These are phyloP conservation scores for Starmera stellimalicola DNA, from an alignment of 1,139 yeast species.

Conservation along the genomic window DNA sequence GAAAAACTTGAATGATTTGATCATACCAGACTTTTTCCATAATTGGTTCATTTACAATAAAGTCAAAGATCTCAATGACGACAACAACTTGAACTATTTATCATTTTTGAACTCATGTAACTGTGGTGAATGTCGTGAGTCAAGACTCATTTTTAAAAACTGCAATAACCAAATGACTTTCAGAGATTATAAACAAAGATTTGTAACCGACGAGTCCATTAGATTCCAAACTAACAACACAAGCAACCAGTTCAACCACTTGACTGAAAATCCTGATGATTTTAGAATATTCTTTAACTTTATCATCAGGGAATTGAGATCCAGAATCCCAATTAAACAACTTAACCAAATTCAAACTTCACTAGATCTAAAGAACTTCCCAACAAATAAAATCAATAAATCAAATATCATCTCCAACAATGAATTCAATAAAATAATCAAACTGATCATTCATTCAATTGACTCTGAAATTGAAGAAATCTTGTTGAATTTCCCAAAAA, in stretches of 20 bases:
- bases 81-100: slow-evolving; percentile 14
- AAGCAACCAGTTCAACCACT: slow-evolving; percentile 4
- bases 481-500: slow-evolving; percentile 3
- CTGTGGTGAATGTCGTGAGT: slow-evolving; percentile 12
- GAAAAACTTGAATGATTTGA: slow-evolving; percentile 8
- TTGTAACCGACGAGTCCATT: slow-evolving; percentile 7
- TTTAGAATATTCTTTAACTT: slow-evolving; percentile 17
- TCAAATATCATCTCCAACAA: slow-evolving; percentile 5
- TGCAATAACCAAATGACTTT: slow-evolving; percentile 11
- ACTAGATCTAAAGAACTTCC: slow-evolving; percentile 8
- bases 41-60: slow-evolving; percentile 20
- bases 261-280: slow-evolving; percentile 11
- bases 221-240: slow-evolving; percentile 7
- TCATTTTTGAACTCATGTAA: slow-evolving; percentile 15
- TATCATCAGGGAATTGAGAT: slow-evolving; percentile 15
- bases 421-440: slow-evolving; percentile 7
- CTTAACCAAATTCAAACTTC: slow-evolving; percentile 11
- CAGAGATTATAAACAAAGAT: slow-evolving; percentile 18
- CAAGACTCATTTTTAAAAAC: slow-evolving; percentile 12
- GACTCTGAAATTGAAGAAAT: slow-evolving; percentile 6
- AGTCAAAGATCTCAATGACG: slow-evolving; percentile 9
- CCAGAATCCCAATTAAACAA: slow-evolving; percentile 17
- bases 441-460: slow-evolving; percentile 11
- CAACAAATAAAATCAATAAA: slow-evolving; percentile 9
- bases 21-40: slow-evolving; percentile 19